A percentile compares a stretch with the other conserved stretches of the same genome.
phyloP scores from a whole-genome alignment of 2,329 filamentous ascomycete species.

The Diaporthe amygdali region DNA sequence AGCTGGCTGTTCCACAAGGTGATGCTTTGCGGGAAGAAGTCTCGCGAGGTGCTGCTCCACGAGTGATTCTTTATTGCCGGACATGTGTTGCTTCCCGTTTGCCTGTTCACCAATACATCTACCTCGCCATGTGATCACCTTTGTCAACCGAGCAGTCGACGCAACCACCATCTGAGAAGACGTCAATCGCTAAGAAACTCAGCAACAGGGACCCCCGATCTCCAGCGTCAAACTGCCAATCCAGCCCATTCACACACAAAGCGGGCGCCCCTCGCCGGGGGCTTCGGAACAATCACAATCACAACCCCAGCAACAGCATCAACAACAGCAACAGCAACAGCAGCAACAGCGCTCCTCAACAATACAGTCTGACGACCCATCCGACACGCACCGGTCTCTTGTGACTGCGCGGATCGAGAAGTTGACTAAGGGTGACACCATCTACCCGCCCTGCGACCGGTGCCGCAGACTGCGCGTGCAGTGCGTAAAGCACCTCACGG shows the following conservation, averaged over 20 bases:
- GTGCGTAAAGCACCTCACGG: slow-evolving; percentile 85
- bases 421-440: slow-evolving; percentile 73
- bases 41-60: not conserved
- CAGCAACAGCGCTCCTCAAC: slow-evolving; percentile 31
- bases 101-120: not conserved
- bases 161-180: not conserved
- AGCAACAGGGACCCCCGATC: slow-evolving; percentile 7
- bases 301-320: not conserved
- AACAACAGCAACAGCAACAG: slow-evolving; percentile 21
- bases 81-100: not conserved
- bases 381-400: slow-evolving; percentile 50
- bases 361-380: slow-evolving; percentile 27
- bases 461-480: slow-evolving; percentile 71
- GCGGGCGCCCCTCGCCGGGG: slow-evolving; percentile 36
- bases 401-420: slow-evolving; percentile 80
- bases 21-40: not conserved
- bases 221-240: slow-evolving; percentile 1
- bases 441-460: slow-evolving; percentile 83
- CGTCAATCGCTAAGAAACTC: not conserved
- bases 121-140: not conserved
- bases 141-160: not conserved
- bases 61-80: not conserved
- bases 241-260: slow-evolving; percentile 11
- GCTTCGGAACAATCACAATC: slow-evolving; percentile 30
- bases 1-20: not conserved